Conservation (phyloP, 352 stramenopile genomes). For the Phytophthora megakarya region DNA sequence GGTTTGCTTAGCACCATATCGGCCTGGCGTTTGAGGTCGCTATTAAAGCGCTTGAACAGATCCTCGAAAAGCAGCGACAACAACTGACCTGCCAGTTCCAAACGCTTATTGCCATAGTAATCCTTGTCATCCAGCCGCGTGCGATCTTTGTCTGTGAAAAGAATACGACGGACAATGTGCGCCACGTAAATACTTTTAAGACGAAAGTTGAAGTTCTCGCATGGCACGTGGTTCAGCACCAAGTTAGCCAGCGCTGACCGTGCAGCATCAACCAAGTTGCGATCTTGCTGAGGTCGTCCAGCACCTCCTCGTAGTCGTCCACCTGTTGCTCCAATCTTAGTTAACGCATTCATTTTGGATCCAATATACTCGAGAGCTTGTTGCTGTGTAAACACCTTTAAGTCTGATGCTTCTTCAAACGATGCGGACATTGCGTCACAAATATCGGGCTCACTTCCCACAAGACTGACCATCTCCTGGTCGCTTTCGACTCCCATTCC, state of each 20-base stretch:
- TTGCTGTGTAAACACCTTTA: slow-evolving; percentile 96
- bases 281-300: slow-evolving; percentile 46
- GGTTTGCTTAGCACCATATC: slow-evolving; percentile 98
- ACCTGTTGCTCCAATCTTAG: slow-evolving; percentile 58
- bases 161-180: slow-evolving; percentile 95
- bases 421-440: slow-evolving; percentile 94
- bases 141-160: slow-evolving; percentile 88
- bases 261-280: slow-evolving; percentile 93
- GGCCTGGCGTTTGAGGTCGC: slow-evolving; percentile 97
- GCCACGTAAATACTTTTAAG: slow-evolving; percentile 98
- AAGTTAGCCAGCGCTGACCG: slow-evolving; percentile 97
- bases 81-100: slow-evolving; percentile 98
- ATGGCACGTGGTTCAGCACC: slow-evolving; percentile 99
- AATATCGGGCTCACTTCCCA: slow-evolving; percentile 94
- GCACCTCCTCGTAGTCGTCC: slow-evolving; percentile 42
- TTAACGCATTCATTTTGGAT: slow-evolving; percentile 92
- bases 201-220: slow-evolving; percentile 97
- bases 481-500: slow-evolving; percentile 99
- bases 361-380: slow-evolving; percentile 97
- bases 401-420: slow-evolving; percentile 95
- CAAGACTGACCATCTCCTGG: slow-evolving; percentile 98
- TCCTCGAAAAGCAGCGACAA: slow-evolving; percentile 99
- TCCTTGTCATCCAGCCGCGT: slow-evolving; percentile 98
- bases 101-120: slow-evolving; percentile 99
- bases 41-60: slow-evolving; percentile 99